Evolutionary conservation across 1,139 yeast species (phyloP).

Genomic region (Trichomonascaceae sp.): DNA sequence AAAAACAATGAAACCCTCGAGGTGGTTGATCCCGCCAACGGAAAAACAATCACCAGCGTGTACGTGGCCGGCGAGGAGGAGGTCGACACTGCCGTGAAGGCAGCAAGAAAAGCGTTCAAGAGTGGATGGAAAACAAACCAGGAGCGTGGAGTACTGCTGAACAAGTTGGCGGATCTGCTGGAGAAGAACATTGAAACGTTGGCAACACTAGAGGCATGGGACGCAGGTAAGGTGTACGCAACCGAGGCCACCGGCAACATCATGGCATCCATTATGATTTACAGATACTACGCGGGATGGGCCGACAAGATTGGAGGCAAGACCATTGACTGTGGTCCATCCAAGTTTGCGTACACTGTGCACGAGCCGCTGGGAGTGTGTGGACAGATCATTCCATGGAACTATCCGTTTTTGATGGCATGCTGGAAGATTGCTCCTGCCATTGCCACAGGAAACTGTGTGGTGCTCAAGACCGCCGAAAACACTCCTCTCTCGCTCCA

Average conservation of each 20-base stretch:
- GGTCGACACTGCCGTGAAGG: slow-evolving; percentile 45
- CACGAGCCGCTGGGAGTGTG: slow-evolving; percentile 70
- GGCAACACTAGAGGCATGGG: slow-evolving; percentile 68
- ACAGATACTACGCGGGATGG: slow-evolving; percentile 70
- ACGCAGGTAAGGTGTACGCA: slow-evolving; percentile 59
- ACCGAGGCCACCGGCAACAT: slow-evolving; percentile 46
- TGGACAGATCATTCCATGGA: slow-evolving; percentile 84
- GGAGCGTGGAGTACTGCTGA: slow-evolving; percentile 43
- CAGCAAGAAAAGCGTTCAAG: slow-evolving; percentile 42
- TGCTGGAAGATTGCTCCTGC: slow-evolving; percentile 79
- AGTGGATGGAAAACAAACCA: slow-evolving; percentile 38
- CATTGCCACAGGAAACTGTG: slow-evolving; percentile 63
- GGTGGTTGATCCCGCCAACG: slow-evolving; percentile 44
- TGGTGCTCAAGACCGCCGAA: slow-evolving; percentile 67
- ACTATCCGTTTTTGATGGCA: slow-evolving; percentile 75
- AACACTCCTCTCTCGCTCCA: slow-evolving; percentile 68
- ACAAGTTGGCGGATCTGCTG: slow-evolving; percentile 53
- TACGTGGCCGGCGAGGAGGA: slow-evolving; percentile 45
- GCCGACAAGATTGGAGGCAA: slow-evolving; percentile 61
- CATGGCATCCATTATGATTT: slow-evolving; percentile 38
- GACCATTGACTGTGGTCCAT: slow-evolving; percentile 50
- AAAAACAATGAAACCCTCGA: slow-evolving; percentile 34
- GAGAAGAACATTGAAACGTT: slow-evolving; percentile 47
- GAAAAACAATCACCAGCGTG: slow-evolving; percentile 39
- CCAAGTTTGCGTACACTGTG: slow-evolving; percentile 46